phyloP scores from a whole-genome alignment of 2,329 filamentous ascomycete genomes.

The Trichoderma polysporum region DNA sequence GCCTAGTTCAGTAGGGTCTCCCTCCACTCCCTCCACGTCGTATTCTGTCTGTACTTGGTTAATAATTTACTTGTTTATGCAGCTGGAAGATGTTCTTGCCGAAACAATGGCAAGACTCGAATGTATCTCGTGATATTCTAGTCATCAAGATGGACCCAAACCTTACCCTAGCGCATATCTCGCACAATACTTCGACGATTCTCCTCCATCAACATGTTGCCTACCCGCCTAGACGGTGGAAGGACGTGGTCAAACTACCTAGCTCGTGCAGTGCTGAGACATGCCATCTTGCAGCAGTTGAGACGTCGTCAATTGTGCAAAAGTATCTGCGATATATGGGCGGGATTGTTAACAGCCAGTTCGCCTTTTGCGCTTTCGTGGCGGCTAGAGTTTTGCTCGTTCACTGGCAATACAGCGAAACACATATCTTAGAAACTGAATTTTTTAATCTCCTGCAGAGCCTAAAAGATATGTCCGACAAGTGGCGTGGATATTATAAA shows the following conservation, averaged over 20 bases:
- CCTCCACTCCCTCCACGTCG: neutral
- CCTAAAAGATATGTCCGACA: neutral
- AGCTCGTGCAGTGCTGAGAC: conserved; percentile 49
- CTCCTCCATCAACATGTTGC: conserved; percentile 28
- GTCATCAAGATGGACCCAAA: conserved; percentile 46
- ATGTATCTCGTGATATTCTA: conserved; percentile 36
- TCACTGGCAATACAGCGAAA: neutral
- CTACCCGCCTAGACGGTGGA: conserved; percentile 43
- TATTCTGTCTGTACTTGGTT: neutral
- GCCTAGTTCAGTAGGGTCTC: conserved; percentile 42
- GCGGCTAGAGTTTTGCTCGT: conserved; percentile 43
- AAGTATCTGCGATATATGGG: conserved; percentile 40
- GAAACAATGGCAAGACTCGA: conserved; percentile 41
- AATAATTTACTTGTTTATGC: neutral
- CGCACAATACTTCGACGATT: conserved; percentile 29
- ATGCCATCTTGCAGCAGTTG: conserved; percentile 45
- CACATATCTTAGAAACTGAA: neutral
- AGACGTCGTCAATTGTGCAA: conserved; percentile 45
- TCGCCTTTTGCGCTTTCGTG: conserved; percentile 48
- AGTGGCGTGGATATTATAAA: neutral
- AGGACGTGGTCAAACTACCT: conserved; percentile 45
- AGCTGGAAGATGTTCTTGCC: conserved; percentile 49
- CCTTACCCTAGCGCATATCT: conserved; percentile 28
- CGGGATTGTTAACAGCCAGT: conserved; percentile 40
- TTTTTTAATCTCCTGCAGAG: neutral